A percentile compares a stretch with the other conserved stretches of the same genome.
These are phyloP conservation scores for Myriosclerotinia scirpicola DNA, from an alignment of 2,329 filamentous ascomycete genomes.

Conservation along the genomic window DNA sequence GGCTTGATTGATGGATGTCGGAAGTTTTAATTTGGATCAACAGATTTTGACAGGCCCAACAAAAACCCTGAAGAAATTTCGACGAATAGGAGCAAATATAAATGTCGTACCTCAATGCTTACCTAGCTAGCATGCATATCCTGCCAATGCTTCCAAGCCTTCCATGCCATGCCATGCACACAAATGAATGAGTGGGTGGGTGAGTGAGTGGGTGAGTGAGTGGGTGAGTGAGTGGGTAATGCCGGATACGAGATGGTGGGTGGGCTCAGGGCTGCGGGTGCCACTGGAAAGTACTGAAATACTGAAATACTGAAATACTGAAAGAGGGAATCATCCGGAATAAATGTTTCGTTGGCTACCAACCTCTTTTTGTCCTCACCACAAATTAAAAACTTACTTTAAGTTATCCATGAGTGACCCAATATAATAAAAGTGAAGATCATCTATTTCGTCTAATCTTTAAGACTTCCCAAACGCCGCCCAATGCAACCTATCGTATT, in stretches of 20 bases:
- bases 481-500: constrained; percentile 17
- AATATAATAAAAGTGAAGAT: constrained; percentile 23
- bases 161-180: not conserved
- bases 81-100: not conserved
- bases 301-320: too few species aligned
- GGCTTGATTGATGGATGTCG: too few species aligned
- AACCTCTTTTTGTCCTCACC: not conserved
- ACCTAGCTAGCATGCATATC: not conserved
- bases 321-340: not conserved
- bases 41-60: not conserved
- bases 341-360: too few species aligned
- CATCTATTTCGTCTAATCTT: constrained; percentile 24
- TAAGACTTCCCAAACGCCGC: constrained; percentile 2
- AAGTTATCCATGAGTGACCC: not conserved
- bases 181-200: not conserved
- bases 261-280: too few species aligned
- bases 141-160: too few species aligned
- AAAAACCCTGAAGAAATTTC: not conserved
- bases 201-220: too few species aligned
- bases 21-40: too few species aligned
- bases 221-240: too few species aligned
- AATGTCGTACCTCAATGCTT: constrained; percentile 4
- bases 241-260: not conserved
- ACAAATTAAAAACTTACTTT: not conserved
- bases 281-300: too few species aligned